These are phyloP conservation scores for Pleurotus salmoneostramineus DNA, from an alignment of 768 basidiomycete genomes.

Conservation along the genomic window DNA sequence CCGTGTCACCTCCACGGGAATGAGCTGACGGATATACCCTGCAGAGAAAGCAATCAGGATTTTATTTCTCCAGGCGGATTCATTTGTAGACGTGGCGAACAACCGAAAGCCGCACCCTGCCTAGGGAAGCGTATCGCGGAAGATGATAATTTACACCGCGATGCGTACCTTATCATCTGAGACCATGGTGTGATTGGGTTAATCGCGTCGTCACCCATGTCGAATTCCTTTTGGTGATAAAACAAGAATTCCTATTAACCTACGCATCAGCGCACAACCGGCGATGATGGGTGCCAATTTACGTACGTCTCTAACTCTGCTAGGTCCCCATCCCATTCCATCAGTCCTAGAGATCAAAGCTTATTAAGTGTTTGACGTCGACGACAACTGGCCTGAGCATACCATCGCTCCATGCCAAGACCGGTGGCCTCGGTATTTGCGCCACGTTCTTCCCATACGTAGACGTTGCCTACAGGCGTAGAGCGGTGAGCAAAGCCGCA, in stretches of 20 bases:
- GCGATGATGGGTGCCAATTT: conserved; percentile 23
- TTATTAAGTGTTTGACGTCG: conserved; percentile 3
- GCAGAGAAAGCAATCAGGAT: conserved; percentile 1
- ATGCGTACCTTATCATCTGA: conserved; percentile 61
- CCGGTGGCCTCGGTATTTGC: conserved; percentile 80
- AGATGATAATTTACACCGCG: neutral
- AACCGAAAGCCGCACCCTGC: conserved; percentile 6
- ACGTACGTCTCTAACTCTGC: conserved; percentile 52
- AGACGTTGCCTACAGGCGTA: conserved; percentile 55
- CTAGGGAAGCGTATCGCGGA: conserved; percentile 6
- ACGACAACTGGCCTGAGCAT: conserved; percentile 13
- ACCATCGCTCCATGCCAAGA: conserved; percentile 85
- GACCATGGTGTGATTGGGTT: conserved; percentile 72
- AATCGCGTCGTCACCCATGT: conserved; percentile 47
- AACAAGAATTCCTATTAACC: conserved; percentile 69
- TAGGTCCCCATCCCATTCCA: conserved; percentile 83
- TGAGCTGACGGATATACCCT: conserved; percentile 29
- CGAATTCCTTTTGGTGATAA: conserved; percentile 78
- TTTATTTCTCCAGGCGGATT: neutral
- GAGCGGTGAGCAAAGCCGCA: too few relatives aligned
- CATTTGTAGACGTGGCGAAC: neutral
- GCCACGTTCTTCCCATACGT: conserved; percentile 87
- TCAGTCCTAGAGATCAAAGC: conserved; percentile 32
- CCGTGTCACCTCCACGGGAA: conserved; percentile 43
- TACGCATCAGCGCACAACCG: conserved; percentile 12